Evolutionary conservation across 768 basidiomycete genomes (phyloP).

Genomic region (Suillus fuscotomentosus): DNA sequence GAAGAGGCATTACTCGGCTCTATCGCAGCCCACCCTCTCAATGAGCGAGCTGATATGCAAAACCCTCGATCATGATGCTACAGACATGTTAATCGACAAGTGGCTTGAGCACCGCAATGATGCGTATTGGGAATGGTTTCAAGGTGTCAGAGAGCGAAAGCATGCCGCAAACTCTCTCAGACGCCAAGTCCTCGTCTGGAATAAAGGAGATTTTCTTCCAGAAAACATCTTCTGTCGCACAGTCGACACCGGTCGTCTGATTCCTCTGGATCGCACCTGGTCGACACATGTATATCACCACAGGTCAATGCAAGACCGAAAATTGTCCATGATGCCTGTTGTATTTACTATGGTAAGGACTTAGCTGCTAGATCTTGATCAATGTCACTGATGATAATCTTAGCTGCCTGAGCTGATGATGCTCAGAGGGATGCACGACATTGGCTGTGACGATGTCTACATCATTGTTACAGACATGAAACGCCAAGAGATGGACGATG

Average conservation of each 20-base stretch:
- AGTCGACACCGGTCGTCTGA: constrained; percentile 73
- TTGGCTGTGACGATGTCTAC: constrained; percentile 74
- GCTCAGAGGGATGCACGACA: constrained; percentile 77
- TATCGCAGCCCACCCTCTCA: constrained; percentile 61
- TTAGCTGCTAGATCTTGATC: not conserved
- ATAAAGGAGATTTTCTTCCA: constrained; percentile 73
- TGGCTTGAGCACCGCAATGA: constrained; percentile 81
- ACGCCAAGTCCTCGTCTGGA: constrained; percentile 49
- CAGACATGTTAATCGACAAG: constrained; percentile 78
- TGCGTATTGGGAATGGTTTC: constrained; percentile 77
- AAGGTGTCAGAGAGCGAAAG: constrained; percentile 63
- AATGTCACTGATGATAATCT: constrained; percentile 6
- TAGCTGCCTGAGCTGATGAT: constrained; percentile 81
- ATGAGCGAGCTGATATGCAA: constrained; percentile 82
- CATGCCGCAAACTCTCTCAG: constrained; percentile 51
- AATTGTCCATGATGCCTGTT: constrained; percentile 75
- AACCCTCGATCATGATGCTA: constrained; percentile 72
- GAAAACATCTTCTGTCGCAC: constrained; percentile 81
- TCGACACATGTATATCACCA: constrained; percentile 81
- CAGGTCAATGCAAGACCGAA: constrained; percentile 69
- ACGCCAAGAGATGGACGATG: constrained; percentile 78
- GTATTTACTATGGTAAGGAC: constrained; percentile 72
- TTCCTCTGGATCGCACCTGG: constrained; percentile 81
- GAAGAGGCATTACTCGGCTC: constrained; percentile 54
- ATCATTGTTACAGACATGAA: constrained; percentile 81